These are phyloP conservation scores for Corynespora cassiicola DNA, from an alignment of 2,329 filamentous ascomycete genomes.

Conservation along the genomic window DNA sequence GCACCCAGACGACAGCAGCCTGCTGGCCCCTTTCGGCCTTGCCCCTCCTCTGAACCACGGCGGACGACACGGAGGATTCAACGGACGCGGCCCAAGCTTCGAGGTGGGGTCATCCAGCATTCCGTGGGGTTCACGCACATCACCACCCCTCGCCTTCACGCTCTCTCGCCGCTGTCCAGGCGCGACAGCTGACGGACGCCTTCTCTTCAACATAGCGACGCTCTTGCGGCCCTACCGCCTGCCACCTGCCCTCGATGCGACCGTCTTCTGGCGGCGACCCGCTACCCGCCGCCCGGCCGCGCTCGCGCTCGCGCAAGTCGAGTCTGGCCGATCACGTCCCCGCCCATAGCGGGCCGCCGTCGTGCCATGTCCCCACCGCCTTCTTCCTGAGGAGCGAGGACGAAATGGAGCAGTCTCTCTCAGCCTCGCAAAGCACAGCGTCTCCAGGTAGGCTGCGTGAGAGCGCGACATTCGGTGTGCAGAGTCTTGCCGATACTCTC, in stretches of 20 bases:
- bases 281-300: conserved; percentile 38
- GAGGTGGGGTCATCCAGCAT: conserved; percentile 25
- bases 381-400: conserved; percentile 66
- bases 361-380: conserved; percentile 56
- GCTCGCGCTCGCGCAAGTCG: conserved; percentile 46
- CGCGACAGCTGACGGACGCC: no score
- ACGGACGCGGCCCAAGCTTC: conserved; percentile 3
- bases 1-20: no score
- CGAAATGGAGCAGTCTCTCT: conserved; percentile 52
- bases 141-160: no score
- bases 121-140: no score
- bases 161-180: no score
- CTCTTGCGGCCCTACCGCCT: conserved; percentile 1
- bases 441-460: conserved; percentile 36
- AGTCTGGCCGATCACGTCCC: conserved; percentile 39
- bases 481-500: conserved; percentile 63
- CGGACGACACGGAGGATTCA: no score
- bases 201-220: conserved; percentile 55
- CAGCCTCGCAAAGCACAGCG: conserved; percentile 26
- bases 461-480: conserved; percentile 63
- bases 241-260: conserved; percentile 30
- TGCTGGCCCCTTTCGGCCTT: no score
- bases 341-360: conserved; percentile 22
- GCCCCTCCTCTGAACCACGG: no score
- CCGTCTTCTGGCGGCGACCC: conserved; percentile 44